Evolutionary conservation across 75 land plant genomes (phyloP), one percentile per base, ranked within the genome.

Genomic region (Adiantum capillusveneris): DNA sequence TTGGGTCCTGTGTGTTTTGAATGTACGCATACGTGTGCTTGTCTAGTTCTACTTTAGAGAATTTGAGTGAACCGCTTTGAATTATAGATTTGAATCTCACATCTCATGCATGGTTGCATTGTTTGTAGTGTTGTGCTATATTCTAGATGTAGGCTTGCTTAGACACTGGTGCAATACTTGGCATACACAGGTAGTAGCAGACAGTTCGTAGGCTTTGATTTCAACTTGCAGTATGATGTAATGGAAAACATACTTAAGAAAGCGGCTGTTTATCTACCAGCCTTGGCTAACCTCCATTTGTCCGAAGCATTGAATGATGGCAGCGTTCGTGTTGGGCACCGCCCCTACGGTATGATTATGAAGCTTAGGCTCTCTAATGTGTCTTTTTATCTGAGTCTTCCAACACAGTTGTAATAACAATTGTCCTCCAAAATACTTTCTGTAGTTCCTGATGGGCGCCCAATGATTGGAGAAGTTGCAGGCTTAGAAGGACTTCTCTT

Each of bases 181-280:
- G n/a, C n/a, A n/a, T n/a, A n/a, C 37, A 58, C 79, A 93, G 98
- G 98, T 36, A 93, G 98, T 64, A 93, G 90, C 67, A 84, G 98
- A 44, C 80, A 88, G 63, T 83, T 93, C 57, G 44, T 57, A 63
- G 98, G 98, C 13, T 93, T 93, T 61, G 64, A 66, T 54, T 74
- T 62, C 11, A 69, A 73, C 31, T 22, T 65, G 25, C 80, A 88
- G 30, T 68, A 74, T 28, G 63, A 54, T n/a, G 77, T 88, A 17
- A 52, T 88, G 7, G 41, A 66, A 43, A 36, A 41, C 36, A 93
- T 93, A 46, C 81, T 84, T 77, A 56, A 74, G 17, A 73, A 85
- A 11, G 98, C 87, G 30, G 62, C 71, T 24, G 74, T 80, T 30
- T 93, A 81, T 60, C 69, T 88, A 49, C 98, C 98, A 44, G 71